phyloP scores from a whole-genome alignment of 1,284 basidiomycete species.

The Trichosporon inkin region DNA sequence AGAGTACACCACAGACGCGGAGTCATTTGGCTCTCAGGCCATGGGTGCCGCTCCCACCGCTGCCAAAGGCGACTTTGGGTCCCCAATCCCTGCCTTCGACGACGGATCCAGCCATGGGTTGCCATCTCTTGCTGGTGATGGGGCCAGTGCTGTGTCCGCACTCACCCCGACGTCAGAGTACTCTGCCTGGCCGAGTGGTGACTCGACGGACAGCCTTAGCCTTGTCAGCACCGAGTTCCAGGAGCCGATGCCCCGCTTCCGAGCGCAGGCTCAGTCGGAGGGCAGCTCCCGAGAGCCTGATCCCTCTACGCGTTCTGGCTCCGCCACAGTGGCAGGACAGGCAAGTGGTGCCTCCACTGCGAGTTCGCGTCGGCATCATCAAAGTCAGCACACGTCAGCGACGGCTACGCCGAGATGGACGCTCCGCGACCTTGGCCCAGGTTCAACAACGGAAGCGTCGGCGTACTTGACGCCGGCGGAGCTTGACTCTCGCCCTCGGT shows the following conservation, averaged over 20 bases:
- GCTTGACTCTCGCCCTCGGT: no score
- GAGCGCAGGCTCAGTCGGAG: no score
- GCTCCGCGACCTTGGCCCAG: background rate
- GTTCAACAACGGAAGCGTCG: background rate
- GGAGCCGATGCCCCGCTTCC: no score
- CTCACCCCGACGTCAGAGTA: background rate
- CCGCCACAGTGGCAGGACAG: background rate
- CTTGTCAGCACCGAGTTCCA: background rate
- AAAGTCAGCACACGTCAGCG: background rate
- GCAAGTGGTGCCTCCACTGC: background rate
- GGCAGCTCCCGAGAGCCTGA: background rate
- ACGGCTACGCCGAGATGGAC: background rate
- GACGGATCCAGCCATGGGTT: background rate
- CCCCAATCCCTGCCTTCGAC: no score
- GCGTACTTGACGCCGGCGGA: background rate
- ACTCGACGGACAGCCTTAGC: background rate
- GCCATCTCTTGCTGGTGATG: background rate
- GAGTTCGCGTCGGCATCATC: background rate
- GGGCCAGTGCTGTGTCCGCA: background rate
- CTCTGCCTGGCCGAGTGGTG: background rate
- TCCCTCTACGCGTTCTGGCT: background rate
- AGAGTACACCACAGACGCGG: background rate
- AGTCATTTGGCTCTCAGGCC: background rate
- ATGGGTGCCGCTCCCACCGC: no score
- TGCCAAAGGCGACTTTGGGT: no score